Conservation (phyloP, 192 early-diverging fungal genomes). For the Linderina pennispora region DNA sequence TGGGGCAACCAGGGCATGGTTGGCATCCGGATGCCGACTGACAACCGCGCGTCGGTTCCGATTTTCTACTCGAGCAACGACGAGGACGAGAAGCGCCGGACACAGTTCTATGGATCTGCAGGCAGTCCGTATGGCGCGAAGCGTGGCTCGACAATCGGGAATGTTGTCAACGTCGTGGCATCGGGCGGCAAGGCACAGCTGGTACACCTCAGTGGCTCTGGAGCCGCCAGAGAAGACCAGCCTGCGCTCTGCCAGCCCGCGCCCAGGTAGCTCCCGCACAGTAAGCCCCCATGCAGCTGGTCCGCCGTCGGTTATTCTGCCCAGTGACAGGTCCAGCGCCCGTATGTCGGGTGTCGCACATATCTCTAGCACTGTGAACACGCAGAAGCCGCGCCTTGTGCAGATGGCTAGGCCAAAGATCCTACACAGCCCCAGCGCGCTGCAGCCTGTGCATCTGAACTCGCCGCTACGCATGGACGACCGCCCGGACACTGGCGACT, state of each 20-base stretch:
- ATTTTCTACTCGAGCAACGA: constrained; percentile 28
- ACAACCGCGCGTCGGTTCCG: constrained; percentile 25
- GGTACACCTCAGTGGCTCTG: too few species aligned
- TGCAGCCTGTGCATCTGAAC: too few species aligned
- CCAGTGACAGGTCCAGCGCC: too few species aligned
- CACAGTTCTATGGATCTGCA: too few species aligned
- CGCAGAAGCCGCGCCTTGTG: constrained; percentile 31
- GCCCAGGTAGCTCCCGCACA: too few species aligned
- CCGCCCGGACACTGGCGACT: too few species aligned
- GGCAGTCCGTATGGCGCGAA: too few species aligned
- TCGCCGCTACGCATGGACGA: too few species aligned
- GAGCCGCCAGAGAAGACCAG: too few species aligned
- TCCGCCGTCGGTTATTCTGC: constrained; percentile 5
- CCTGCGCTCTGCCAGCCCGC: too few species aligned
- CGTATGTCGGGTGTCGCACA: constrained; percentile 11
- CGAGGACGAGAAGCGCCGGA: constrained; percentile 6
- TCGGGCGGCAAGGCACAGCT: constrained; percentile 14
- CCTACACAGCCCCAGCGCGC: constrained; percentile 3
- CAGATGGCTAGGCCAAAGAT: constrained; percentile 22
- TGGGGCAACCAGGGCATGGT: constrained; percentile 17
- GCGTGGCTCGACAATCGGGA: constrained; percentile 20
- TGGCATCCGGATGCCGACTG: constrained; percentile 9
- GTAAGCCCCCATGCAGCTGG: constrained; percentile 22
- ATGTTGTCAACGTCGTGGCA: constrained; percentile 29
- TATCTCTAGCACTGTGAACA: constrained; percentile 5